phyloP scores from a whole-genome alignment of 2,329 filamentous ascomycete species.

The Camillea tinctor region DNA sequence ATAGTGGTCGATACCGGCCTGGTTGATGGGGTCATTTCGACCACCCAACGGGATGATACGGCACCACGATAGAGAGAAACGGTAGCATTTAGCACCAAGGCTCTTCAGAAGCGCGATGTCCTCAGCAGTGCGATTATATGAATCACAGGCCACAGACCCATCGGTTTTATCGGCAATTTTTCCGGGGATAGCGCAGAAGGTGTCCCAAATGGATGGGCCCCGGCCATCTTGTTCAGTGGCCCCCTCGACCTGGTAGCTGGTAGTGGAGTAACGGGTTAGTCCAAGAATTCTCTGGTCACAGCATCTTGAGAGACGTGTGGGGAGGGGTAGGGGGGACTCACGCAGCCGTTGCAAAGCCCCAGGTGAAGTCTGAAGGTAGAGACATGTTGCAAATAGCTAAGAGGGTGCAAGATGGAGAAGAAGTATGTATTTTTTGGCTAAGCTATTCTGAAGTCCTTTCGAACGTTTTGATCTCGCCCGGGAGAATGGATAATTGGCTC shows the following conservation, averaged over 20 bases:
- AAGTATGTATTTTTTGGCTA: conserved; percentile 13
- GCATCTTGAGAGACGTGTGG: neutral
- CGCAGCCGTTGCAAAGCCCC: conserved; percentile 79
- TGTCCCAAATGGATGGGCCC: conserved; percentile 84
- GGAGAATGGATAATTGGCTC: conserved; percentile 29
- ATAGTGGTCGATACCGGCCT: conserved; percentile 75
- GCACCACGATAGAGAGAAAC: conserved; percentile 83
- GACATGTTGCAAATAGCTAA: conserved; percentile 42
- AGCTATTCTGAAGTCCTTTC: conserved; percentile 17
- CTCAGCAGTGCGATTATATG: conserved; percentile 74
- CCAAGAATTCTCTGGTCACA: conserved; percentile 1
- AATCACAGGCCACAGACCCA: conserved; percentile 80
- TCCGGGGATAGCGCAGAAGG: conserved; percentile 76
- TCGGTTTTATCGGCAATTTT: conserved; percentile 79
- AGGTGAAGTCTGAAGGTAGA: conserved; percentile 69
- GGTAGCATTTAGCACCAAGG: conserved; percentile 72
- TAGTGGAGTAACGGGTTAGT: conserved; percentile 19
- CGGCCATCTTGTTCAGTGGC: conserved; percentile 72
- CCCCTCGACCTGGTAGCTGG: conserved; percentile 86
- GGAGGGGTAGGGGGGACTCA: conserved; percentile 37
- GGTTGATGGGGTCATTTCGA: conserved; percentile 77
- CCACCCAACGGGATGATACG: conserved; percentile 85
- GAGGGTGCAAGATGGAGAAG: conserved; percentile 12
- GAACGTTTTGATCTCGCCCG: conserved; percentile 26
- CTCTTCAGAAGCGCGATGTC: conserved; percentile 77